Base-by-base conservation (phyloP, 257 asterid genomes). In the Solanum gandarillasii region DNA sequence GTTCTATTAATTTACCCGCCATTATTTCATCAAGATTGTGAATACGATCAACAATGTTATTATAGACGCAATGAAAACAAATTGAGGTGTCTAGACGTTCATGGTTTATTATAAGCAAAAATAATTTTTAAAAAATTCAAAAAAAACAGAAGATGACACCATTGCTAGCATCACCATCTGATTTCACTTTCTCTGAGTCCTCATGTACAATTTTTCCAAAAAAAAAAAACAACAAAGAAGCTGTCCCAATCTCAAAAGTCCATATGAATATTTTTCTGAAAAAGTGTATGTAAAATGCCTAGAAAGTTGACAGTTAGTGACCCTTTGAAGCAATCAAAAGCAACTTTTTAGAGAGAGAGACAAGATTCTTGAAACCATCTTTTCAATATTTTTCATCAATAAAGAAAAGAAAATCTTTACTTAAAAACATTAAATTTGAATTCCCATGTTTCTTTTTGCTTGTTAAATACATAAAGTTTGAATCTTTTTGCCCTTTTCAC, bases 301-400 rank as follows among this genome's bases (percentile, higher is more conserved):
- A 48, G 83, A 82, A 89, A 88, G 91, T 93, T 89, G 90, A 74
- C 88, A 43, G 85, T 46, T 79, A 85, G 85, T 86, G 90, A 81
- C 41, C 20, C 67, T 81, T 46, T 81, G 89, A 76, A 89, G 94
- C 95, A 94, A 93, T 89, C 52, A 87, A 91, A 91, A 91, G 89
- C 92, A 83, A 87, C 93, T 85, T 91, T 94, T 90, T 81, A 35
- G 86, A 70, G 87, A 87, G 86, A 86, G 48, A 39, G 65, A 55
- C 9, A 6, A 72, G 39, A 89, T 90, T 86, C 85, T 39, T 89
- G 90, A 87, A 89, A 89, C 92, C 98, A 93, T 95, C 95, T 96
- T 92, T 93, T 93, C 83, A 87, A 87, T 90, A 85, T 27, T 67
- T 67, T 85, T 86, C 65, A 60, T 75, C 83, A 74, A 74, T 38